Evolutionary conservation across 164 flowering plant species (phyloP), one percentile per base, ranked within the genome.

Genomic region (Annona cherimola): DNA sequence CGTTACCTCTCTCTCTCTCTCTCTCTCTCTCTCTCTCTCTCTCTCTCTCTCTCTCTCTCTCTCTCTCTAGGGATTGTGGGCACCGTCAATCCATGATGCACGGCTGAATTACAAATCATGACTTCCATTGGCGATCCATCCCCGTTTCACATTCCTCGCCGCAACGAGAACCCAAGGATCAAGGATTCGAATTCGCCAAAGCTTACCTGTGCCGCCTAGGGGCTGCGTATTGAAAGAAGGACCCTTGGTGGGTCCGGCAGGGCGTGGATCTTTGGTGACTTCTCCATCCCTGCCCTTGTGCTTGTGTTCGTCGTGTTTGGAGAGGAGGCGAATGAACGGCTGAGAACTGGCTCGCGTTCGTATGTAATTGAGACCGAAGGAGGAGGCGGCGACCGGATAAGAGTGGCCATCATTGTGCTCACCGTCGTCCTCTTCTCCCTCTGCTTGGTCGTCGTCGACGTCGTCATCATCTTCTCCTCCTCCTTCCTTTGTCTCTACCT

Each of bases 351-450:
- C 85, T 63, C 82, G 81, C 14, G 91, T 89, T 74, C 84, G 77
- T 50, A 89, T 85, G 59, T 82, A 87, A 68, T 87, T 89, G 42
- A 90, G 84, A 9, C 94, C 89, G 1, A 88, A 82, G 42, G 83
- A 68, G 1, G 91, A 87, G 4, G 92, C 84, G 1, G 69, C 61
- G 5, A 86, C 67, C 1, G 81, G 76, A 45, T 83, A 39, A 41
- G 86, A 70, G 2, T 69, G 76, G 3, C 61, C 76, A 0, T 57
- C 26, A 5, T 60, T 67, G 19, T 1, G 7, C 69, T n/a, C 63
- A 8, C 43, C 18, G 42, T 41, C 71, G n/a, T 42, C 78, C 5
- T 61, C 73, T 42, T 63, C 76, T 12, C 12, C 35, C 1, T 42
- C 71, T 18, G 50, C 26, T 1, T 35, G 50, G 16, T 70, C 74